Base-by-base conservation (phyloP, 2,329 filamentous ascomycete species). In the Claviceps sp. region DNA sequence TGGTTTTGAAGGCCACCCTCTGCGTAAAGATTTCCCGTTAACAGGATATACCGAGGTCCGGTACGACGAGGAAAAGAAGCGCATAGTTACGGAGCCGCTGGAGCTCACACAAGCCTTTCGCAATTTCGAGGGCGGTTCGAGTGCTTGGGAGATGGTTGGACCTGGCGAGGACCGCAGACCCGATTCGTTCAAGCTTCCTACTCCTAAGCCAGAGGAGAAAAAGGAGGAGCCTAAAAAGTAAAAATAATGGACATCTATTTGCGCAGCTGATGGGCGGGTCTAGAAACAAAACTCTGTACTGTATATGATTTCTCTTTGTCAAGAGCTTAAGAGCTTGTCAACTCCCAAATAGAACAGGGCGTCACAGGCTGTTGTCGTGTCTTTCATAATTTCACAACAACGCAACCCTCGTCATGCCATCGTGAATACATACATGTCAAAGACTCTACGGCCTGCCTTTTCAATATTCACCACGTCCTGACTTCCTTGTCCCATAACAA, bases 1-100 rank as follows among this genome's bases (percentile, higher is more conserved):
- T 69, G 93, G 93, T 50, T 98, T 98, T 65, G 94, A 98, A 69
- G 93, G 93, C 50, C 93, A 98, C 73, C 93, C 93, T 43, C 74
- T 98, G 66, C 82, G 94, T 65, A 98, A 98, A 75, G 93, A 98
- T 67, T 98, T 98, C 75, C 93, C 93, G 22, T 73, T 98, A 67
- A 96, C 93, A 2, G 93, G 93, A 47, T 98, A 98, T 75, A 98
- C 93, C 37, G 94, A 98, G 75, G 85, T 98, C 60, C 81, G 93
- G 65, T 98, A 94, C 66, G 93, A 98, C 61, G 93, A 98, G 73
- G 94, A 98, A 79, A 98, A 96, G 86, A 98, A 98, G 82, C 82
- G 93, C 56, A 96, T 98, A 66, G 91, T 98, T 55, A 91, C 94
- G 37, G 94, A 98, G 77, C 93, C 94, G 42, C 77, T 98, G 48